These are phyloP conservation scores for Fusarium burgessii DNA, from an alignment of 2,329 filamentous ascomycete species.

Conservation along the genomic window DNA sequence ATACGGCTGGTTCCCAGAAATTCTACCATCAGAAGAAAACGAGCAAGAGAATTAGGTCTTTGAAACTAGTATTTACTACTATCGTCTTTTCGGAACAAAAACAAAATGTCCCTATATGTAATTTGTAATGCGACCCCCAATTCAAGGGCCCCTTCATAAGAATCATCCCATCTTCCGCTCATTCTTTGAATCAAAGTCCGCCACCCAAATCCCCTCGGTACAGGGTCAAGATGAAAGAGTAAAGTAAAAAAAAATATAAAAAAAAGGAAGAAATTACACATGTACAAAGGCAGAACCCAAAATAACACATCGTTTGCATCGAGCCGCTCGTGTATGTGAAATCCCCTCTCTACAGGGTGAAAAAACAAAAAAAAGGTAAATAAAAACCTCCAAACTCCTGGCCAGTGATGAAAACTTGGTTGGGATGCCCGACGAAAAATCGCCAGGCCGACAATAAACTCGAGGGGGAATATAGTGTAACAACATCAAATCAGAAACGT, in stretches of 20 bases:
- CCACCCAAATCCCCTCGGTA: constrained; percentile 25
- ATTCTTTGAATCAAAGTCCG: constrained; percentile 34
- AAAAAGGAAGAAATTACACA: constrained; percentile 32
- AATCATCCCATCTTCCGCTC: constrained; percentile 47
- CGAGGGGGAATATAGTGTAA: constrained; percentile 45
- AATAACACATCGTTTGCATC: constrained; percentile 38
- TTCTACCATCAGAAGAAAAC: constrained; percentile 59
- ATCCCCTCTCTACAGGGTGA: constrained; percentile 29
- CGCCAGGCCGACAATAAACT: constrained; percentile 40
- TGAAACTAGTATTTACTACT: constrained; percentile 49
- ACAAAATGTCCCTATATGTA: constrained; percentile 40
- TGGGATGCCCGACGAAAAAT: constrained; percentile 27
- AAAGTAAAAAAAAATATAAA: constrained; percentile 20
- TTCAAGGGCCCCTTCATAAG: constrained; percentile 39
- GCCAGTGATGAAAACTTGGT: constrained; percentile 46
- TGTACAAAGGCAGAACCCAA: constrained; percentile 36
- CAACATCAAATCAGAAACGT: constrained; percentile 44
- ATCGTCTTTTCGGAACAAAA: constrained; percentile 31
- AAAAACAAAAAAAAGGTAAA: constrained; percentile 19
- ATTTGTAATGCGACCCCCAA: constrained; percentile 41
- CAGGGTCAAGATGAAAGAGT: constrained; percentile 23
- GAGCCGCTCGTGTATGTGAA: constrained; percentile 47
- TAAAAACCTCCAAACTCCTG: constrained; percentile 49
- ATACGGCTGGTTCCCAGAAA: constrained; percentile 68
- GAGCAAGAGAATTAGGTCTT: constrained; percentile 26